Evolutionary conservation across 495 filamentous ascomycete species (phyloP), one percentile per base, ranked within the genome.

Genomic region (Neurospora tetraspora): DNA sequence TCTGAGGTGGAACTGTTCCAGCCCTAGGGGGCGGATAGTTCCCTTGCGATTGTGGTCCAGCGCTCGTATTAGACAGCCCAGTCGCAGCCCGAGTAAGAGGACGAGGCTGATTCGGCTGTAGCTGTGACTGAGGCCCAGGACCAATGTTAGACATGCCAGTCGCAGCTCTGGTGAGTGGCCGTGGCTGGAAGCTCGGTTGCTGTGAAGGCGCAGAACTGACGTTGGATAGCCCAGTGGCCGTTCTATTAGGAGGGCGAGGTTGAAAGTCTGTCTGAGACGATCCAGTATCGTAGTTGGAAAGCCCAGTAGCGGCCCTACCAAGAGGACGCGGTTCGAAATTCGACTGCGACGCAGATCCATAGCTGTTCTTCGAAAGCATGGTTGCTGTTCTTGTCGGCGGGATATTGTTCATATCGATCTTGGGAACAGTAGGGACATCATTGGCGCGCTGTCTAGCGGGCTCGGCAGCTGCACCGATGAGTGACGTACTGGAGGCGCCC

Each of bases 391-490:
- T 78, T 5, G 74, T 65, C 40, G 74, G 81, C n/a, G 81, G 82
- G 42, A 78, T 83, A 70, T 74, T 76, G 71, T 71, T 77, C 9
- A 79, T 73, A 20, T 84, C 78, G 37, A 84, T 61, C 1, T 76
- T 74, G 37, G 84, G 83, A 27, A 86, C 42, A 31, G 83, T 80
- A 20, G 85, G 84, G 82, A 86, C 14, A 73, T 84, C 5, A 86
- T 78, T 69, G 86, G 82, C 39, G 80, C 84, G 71, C 86, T 88
- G 53, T 88, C 90, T 80, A 91, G 90, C 7, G 14, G 53, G 53
- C 7, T 82, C 83, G 5, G 87, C 88, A 16, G 91, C 88, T 65
- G 83, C 82, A 27, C 79, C 79, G 61, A 92, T 81, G 16, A 93
- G 83, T 12, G 91, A 87, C 14, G 87, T 85, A 69, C 88, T 85